phyloP scores from a whole-genome alignment of 495 filamentous ascomycete genomes.

The Chaetomium fimeti region DNA sequence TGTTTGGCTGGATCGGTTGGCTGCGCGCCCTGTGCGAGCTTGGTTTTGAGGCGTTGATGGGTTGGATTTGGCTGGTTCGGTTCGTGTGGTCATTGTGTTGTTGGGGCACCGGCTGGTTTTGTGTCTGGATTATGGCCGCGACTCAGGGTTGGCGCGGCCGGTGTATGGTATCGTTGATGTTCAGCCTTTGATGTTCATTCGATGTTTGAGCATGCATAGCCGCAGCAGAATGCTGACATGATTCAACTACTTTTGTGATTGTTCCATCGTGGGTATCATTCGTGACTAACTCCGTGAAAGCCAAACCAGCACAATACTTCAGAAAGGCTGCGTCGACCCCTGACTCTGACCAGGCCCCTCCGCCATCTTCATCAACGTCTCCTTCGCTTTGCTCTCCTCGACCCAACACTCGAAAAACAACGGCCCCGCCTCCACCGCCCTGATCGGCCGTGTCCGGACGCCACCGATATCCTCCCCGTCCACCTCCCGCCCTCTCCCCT shows the following conservation, averaged over 20 bases:
- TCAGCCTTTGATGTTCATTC: slow-evolving; percentile 1
- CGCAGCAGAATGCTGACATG: slow-evolving; percentile 12
- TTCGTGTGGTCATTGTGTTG: slow-evolving; percentile 1
- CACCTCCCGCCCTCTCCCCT: slow-evolving; percentile 35
- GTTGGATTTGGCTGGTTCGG: neutral
- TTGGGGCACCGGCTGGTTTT: slow-evolving; percentile 5
- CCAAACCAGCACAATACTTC: neutral
- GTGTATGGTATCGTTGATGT: slow-evolving; percentile 11
- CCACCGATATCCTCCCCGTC: slow-evolving; percentile 46
- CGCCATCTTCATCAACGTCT: slow-evolving; percentile 15
- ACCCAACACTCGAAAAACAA: slow-evolving; percentile 68
- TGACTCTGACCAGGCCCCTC: neutral
- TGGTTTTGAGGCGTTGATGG: neutral
- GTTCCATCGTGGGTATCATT: slow-evolving; percentile 8
- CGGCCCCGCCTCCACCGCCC: slow-evolving; percentile 62
- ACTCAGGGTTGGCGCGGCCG: neutral
- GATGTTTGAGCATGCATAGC: slow-evolving; percentile 2
- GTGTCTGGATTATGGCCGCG: slow-evolving; percentile 4
- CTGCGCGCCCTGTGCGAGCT: neutral
- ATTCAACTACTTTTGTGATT: neutral
- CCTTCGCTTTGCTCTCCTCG: slow-evolving; percentile 53
- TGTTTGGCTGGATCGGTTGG: slow-evolving; percentile 3
- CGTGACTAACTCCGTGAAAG: slow-evolving; percentile 4
- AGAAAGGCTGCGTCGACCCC: slow-evolving; percentile 5
- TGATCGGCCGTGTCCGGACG: slow-evolving; percentile 52